Conservation (phyloP, 2,329 filamentous ascomycete species). For the Rugonectria rugulosa region DNA sequence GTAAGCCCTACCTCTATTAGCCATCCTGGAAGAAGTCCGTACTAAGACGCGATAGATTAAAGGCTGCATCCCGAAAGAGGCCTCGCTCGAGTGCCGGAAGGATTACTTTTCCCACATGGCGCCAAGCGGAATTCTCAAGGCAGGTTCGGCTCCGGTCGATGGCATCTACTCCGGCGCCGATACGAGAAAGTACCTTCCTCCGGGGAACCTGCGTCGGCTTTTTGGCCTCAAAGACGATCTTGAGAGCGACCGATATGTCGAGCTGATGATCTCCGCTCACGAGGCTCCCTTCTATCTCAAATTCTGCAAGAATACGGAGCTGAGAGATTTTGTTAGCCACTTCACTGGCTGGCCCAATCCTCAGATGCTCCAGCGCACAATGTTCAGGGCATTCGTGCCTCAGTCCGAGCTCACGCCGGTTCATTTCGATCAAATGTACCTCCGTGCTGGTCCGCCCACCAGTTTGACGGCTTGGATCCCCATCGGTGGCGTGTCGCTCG, state of each 20-base stretch:
- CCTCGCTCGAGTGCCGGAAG: slow-evolving; percentile 12
- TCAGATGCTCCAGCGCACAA: slow-evolving; percentile 22
- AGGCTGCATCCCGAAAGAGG: slow-evolving; percentile 13
- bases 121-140: slow-evolving; percentile 17
- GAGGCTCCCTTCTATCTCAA: slow-evolving; percentile 15
- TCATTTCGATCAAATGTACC: slow-evolving; percentile 21
- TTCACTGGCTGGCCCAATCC: slow-evolving; percentile 22
- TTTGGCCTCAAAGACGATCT: slow-evolving; percentile 10
- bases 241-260: slow-evolving; percentile 11
- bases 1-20: slow-evolving; percentile 1
- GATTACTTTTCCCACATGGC: slow-evolving; percentile 21
- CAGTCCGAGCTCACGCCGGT: slow-evolving; percentile 10
- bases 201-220: slow-evolving; percentile 10
- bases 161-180: slow-evolving; percentile 8
- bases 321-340: slow-evolving; percentile 10
- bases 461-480: slow-evolving; percentile 14
- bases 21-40: too few relatives aligned
- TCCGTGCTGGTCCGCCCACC: slow-evolving; percentile 11
- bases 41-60: neutral
- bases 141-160: slow-evolving; percentile 4
- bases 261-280: slow-evolving; percentile 7
- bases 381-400: slow-evolving; percentile 14
- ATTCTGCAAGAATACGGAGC: slow-evolving; percentile 13
- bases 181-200: slow-evolving; percentile 5
- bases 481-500: slow-evolving; percentile 8